Conservation (phyloP, 192 early-diverging fungal species). For the Phlyctochytrium planicorne region DNA sequence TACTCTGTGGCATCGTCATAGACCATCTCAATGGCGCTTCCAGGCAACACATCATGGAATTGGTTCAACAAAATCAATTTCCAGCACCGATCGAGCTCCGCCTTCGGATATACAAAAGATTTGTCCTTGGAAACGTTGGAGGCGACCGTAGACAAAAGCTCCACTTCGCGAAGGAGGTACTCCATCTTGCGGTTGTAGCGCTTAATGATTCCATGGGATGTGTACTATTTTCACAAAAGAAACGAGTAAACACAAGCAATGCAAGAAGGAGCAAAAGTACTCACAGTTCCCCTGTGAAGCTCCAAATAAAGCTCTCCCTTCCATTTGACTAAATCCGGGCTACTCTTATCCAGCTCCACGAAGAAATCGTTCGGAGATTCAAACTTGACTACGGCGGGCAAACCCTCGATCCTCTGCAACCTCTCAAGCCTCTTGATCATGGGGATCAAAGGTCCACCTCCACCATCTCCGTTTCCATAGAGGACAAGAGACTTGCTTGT, state of each 20-base stretch:
- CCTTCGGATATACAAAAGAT: slow-evolving; percentile 63
- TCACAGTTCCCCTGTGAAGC: slow-evolving; percentile 90
- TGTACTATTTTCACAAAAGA: slow-evolving; percentile 54
- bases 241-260: slow-evolving; percentile 7
- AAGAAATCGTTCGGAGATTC: slow-evolving; percentile 84
- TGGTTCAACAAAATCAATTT: slow-evolving; percentile 89
- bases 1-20: slow-evolving; percentile 77
- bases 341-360: slow-evolving; percentile 68
- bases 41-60: slow-evolving; percentile 97
- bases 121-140: slow-evolving; percentile 14
- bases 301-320: slow-evolving; percentile 97
- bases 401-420: slow-evolving; percentile 73
- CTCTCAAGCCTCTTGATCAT: slow-evolving; percentile 85
- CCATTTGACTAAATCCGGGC: slow-evolving; percentile 76
- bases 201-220: slow-evolving; percentile 85
- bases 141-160: slow-evolving; percentile 68
- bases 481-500: slow-evolving; percentile 82
- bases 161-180: slow-evolving; percentile 79
- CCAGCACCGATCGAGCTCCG: slow-evolving; percentile 80
- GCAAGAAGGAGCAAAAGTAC: slow-evolving; percentile 12
- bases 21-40: slow-evolving; percentile 86
- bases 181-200: slow-evolving; percentile 84
- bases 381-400: slow-evolving; percentile 72
- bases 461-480: slow-evolving; percentile 98
- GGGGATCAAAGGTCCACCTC: slow-evolving; percentile 75